phyloP scores from a whole-genome alignment of 768 basidiomycete genomes.

The Thelephora ganbajun region DNA sequence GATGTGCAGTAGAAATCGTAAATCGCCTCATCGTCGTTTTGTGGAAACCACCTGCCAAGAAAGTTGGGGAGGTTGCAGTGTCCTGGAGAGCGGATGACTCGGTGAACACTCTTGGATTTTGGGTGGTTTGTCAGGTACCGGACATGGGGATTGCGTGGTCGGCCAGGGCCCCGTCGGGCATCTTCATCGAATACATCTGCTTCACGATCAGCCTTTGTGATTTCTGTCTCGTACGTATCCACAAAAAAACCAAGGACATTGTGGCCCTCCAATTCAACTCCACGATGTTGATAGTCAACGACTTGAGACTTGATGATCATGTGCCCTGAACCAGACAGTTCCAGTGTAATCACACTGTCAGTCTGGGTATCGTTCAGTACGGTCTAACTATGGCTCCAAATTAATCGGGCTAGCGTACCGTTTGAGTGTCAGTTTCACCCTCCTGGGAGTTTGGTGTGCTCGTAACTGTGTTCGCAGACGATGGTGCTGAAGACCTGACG shows the following conservation, averaged over 20 bases:
- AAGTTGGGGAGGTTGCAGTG: conserved; percentile 22
- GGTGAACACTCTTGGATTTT: conserved; percentile 1
- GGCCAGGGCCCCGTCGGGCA: conserved; percentile 5
- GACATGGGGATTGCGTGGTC: conserved; percentile 8
- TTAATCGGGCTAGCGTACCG: not conserved
- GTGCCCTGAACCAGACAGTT: conserved; percentile 2
- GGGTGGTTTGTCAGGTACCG: conserved; percentile 11
- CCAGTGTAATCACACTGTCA: conserved; percentile 2
- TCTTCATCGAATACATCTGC: not conserved
- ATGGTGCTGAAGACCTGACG: not conserved
- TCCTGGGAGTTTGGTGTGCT: not conserved
- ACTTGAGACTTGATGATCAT: conserved; percentile 9
- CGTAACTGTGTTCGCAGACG: not conserved
- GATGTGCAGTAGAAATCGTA: conserved; percentile 20
- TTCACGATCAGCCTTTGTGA: not conserved
- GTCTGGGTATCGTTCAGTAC: not conserved
- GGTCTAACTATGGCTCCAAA: not conserved
- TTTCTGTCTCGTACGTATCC: conserved; percentile 18
- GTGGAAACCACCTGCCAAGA: conserved; percentile 23
- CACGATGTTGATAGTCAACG: conserved; percentile 15
- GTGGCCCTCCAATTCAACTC: conserved; percentile 8
- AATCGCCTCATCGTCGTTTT: conserved; percentile 11
- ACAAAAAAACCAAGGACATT: conserved; percentile 16
- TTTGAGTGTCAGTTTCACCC: not conserved
- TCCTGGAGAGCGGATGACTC: conserved; percentile 10